Evolutionary conservation across 164 flowering plant species (phyloP).

Genomic region (Malania oleifera): DNA sequence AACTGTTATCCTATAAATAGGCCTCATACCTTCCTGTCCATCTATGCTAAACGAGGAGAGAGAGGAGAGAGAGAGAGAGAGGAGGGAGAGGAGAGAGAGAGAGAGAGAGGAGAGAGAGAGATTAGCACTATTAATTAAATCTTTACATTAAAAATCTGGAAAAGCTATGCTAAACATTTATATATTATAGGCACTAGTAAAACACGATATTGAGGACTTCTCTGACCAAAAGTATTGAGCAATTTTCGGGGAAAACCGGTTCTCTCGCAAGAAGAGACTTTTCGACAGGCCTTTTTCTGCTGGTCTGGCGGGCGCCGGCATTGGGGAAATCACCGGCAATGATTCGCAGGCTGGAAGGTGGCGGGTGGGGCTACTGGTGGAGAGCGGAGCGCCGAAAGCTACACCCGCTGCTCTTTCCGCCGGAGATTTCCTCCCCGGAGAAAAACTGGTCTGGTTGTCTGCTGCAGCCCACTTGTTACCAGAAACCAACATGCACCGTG

Average conservation of each 20-base stretch:
- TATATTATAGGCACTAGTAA: too few species aligned
- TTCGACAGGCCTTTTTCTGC: conserved; percentile 32
- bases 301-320: conserved; percentile 18
- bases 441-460: conserved; percentile 24
- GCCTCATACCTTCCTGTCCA: conserved; percentile 96
- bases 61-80: too few species aligned
- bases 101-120: too few species aligned
- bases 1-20: conserved; percentile 88
- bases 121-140: too few species aligned
- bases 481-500: conserved; percentile 40
- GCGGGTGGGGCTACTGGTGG: conserved; percentile 42
- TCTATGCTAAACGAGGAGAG: conserved; percentile 70
- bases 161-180: too few species aligned
- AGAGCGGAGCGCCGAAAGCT: conserved; percentile 37
- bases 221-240: conserved; percentile 78
- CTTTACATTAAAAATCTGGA: not conserved
- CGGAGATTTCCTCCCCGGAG: conserved; percentile 17
- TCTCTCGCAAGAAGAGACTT: conserved; percentile 34
- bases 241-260: conserved; percentile 62
- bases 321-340: conserved; percentile 6
- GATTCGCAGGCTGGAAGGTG: conserved; percentile 10
- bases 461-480: conserved; percentile 63
- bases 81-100: not conserved
- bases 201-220: conserved; percentile 86
- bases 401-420: conserved; percentile 10